phyloP scores from a whole-genome alignment of 805 yeast species.

The Hanseniaspora hatyaiensis region DNA sequence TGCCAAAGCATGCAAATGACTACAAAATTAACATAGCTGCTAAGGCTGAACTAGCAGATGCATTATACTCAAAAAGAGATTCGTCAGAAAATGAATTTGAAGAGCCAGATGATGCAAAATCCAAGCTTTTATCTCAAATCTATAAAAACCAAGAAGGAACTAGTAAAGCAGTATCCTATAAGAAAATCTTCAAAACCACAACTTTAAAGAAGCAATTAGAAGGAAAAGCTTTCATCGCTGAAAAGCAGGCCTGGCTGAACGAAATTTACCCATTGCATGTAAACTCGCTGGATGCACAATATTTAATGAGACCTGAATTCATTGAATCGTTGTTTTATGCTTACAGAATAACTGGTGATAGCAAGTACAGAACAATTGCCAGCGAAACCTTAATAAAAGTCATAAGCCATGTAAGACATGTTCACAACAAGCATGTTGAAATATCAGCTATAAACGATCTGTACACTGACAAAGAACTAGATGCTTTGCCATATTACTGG shows the following conservation, averaged over 20 bases:
- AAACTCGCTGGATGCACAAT: slow-evolving; percentile 30
- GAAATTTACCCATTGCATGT: slow-evolving; percentile 29
- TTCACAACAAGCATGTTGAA: slow-evolving; percentile 32
- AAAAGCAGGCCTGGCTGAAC: slow-evolving; percentile 19
- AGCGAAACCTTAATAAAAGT: slow-evolving; percentile 37
- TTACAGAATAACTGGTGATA: slow-evolving; percentile 50
- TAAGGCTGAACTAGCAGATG: no score
- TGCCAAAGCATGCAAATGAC: neutral
- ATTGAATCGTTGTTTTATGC: slow-evolving; percentile 49
- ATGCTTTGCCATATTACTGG: slow-evolving; percentile 42
- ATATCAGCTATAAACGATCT: slow-evolving; percentile 29
- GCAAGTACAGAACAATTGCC: slow-evolving; percentile 45
- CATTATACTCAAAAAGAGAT: no score
- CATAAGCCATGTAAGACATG: slow-evolving; percentile 27
- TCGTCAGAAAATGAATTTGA: neutral
- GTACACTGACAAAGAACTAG: slow-evolving; percentile 24
- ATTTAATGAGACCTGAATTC: slow-evolving; percentile 48
- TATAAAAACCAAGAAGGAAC: neutral
- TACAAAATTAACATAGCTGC: slow-evolving; percentile 7
- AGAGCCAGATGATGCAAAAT: neutral
- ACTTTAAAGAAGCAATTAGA: slow-evolving; percentile 1
- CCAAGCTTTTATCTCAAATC: neutral
- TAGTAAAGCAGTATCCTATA: neutral
- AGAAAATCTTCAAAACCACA: neutral
- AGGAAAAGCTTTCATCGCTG: neutral